phyloP scores from a whole-genome alignment of 768 basidiomycete species.

The Russula sp. region DNA sequence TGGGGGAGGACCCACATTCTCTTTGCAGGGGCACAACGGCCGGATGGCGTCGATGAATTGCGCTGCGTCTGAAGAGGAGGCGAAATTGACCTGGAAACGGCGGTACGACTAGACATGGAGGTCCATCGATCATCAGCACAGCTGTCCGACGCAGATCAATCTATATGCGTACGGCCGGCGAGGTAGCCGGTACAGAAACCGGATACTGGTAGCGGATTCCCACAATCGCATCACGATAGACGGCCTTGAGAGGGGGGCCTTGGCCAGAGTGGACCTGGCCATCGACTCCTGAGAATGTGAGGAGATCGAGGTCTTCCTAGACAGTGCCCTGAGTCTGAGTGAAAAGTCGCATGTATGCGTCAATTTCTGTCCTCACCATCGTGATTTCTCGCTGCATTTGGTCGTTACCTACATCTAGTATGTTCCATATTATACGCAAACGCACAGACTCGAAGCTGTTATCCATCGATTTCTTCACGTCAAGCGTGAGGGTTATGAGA shows the following conservation, averaged over 20 bases:
- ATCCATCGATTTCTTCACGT: slow-evolving; percentile 42
- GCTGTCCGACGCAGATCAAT: neutral
- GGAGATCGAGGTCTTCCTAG: slow-evolving; percentile 74
- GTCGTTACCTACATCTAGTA: slow-evolving; percentile 35
- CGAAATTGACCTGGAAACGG: slow-evolving; percentile 72
- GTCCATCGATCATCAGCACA: slow-evolving; percentile 1
- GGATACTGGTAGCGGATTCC: slow-evolving; percentile 70
- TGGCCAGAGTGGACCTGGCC: slow-evolving; percentile 35
- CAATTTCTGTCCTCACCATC: slow-evolving; percentile 46
- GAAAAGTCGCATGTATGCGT: slow-evolving; percentile 9
- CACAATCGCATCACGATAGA: slow-evolving; percentile 66
- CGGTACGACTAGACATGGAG: slow-evolving; percentile 48
- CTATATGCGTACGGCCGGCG: slow-evolving; percentile 1
- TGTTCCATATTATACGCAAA: slow-evolving; percentile 58
- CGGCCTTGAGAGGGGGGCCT: slow-evolving; percentile 70
- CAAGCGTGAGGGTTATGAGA: slow-evolving; percentile 53
- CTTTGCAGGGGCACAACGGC: slow-evolving; percentile 69
- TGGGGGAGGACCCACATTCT: slow-evolving; percentile 37
- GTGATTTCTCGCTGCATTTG: slow-evolving; percentile 49
- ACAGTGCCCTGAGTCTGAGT: slow-evolving; percentile 3
- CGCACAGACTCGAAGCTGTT: slow-evolving; percentile 57
- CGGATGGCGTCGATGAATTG: slow-evolving; percentile 60
- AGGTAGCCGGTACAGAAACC: slow-evolving; percentile 29
- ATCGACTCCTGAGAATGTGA: slow-evolving; percentile 50
- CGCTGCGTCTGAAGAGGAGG: slow-evolving; percentile 40